Conservation (phyloP, 225 moss, liverwort and hornwort genomes). For the Asterella californica region DNA sequence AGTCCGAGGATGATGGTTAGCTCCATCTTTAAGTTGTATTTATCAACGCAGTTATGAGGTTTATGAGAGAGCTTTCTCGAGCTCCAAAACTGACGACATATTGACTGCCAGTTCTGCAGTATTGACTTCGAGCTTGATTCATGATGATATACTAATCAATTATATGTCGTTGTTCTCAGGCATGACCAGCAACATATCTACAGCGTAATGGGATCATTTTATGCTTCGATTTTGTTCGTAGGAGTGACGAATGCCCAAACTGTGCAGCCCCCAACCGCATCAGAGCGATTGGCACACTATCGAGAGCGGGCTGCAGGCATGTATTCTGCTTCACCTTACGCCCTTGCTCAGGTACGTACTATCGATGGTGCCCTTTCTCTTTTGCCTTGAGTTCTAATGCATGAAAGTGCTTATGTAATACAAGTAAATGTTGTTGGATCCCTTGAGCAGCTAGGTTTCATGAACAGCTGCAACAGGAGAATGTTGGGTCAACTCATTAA, state of each 20-base stretch:
- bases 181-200: constrained; percentile 56
- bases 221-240: constrained; percentile 63
- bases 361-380: neutral
- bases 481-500: constrained; percentile 1
- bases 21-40: too few relatives aligned
- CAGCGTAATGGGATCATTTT: constrained; percentile 79
- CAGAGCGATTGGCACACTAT: constrained; percentile 78
- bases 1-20: neutral
- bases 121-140: neutral
- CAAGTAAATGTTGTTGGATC: neutral
- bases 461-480: neutral
- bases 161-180: neutral
- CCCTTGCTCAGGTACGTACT: constrained; percentile 71
- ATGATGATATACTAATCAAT: neutral
- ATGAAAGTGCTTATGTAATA: neutral
- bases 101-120: too few relatives aligned
- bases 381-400: neutral
- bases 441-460: neutral
- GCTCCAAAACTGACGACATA: too few relatives aligned
- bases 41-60: neutral
- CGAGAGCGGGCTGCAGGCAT: constrained; percentile 91
- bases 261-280: constrained; percentile 70
- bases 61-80: too few relatives aligned
- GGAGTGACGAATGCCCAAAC: constrained; percentile 64
- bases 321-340: constrained; percentile 79